These are phyloP conservation scores for Pittosporum tobira DNA, from an alignment of 129 eudicot species.

Conservation along the genomic window DNA sequence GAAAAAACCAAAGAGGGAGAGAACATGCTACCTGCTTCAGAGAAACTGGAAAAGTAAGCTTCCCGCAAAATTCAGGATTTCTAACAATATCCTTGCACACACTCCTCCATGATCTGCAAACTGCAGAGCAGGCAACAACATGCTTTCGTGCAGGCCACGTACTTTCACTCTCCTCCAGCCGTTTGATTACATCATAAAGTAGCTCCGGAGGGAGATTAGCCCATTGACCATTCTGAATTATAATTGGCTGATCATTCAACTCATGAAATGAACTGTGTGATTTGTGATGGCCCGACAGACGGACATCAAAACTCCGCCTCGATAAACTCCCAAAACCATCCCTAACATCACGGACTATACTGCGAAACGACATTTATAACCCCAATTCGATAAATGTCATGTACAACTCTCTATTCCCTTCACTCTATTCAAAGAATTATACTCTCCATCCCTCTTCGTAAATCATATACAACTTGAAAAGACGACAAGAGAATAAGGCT, in stretches of 20 bases:
- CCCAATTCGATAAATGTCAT: too few species aligned
- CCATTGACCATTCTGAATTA: conserved; percentile 46
- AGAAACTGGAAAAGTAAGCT: conserved; percentile 44
- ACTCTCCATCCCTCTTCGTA: not conserved
- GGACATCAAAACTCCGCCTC: conserved; percentile 36
- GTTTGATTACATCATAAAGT: conserved; percentile 37
- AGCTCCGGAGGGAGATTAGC: conserved; percentile 48
- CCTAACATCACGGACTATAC: conserved; percentile 46
- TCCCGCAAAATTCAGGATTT: conserved; percentile 36
- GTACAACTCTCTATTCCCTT: conserved; percentile 3
- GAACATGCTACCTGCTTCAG: conserved; percentile 56
- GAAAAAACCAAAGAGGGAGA: too few species aligned
- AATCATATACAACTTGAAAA: not conserved
- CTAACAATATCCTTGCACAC: conserved; percentile 44
- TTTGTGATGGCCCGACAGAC: conserved; percentile 24
- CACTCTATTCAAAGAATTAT: not conserved
- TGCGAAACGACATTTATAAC: conserved; percentile 52
- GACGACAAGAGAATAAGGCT: conserved; percentile 8
- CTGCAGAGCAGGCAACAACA: conserved; percentile 46
- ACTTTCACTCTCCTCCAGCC: conserved; percentile 41
- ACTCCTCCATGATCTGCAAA: conserved; percentile 48
- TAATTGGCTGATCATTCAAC: conserved; percentile 31
- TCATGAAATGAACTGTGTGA: conserved; percentile 45
- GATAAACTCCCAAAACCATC: conserved; percentile 52
- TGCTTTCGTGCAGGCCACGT: conserved; percentile 50